phyloP scores from a whole-genome alignment of 352 stramenopile species.

The Peronosclerospora sorghi region DNA sequence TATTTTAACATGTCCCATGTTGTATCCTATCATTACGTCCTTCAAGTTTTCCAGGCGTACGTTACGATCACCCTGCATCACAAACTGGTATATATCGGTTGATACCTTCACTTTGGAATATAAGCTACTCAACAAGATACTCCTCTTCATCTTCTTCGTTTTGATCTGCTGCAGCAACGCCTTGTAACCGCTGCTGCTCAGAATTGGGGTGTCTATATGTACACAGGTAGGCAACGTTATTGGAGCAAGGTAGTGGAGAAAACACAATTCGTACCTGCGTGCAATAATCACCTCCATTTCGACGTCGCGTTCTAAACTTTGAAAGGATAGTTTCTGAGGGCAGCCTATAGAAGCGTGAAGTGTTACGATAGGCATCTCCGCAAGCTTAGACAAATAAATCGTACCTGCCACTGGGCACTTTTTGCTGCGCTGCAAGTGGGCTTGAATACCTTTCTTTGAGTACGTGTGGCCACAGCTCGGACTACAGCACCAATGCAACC shows the following conservation, averaged over 20 bases:
- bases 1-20: too few relatives aligned
- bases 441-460: constrained; percentile 60
- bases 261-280: constrained; percentile 23
- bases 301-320: constrained; percentile 66
- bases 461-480: constrained; percentile 70
- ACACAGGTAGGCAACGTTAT: too few relatives aligned
- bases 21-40: too few relatives aligned
- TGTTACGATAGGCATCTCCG: neutral
- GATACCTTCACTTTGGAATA: too few relatives aligned
- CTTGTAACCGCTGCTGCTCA: constrained; percentile 30
- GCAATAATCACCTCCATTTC: constrained; percentile 80
- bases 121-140: constrained; percentile 71
- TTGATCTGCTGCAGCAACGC: constrained; percentile 13
- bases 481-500: constrained; percentile 21
- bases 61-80: too few relatives aligned
- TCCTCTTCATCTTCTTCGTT: constrained; percentile 57
- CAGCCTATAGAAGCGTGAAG: constrained; percentile 31
- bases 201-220: constrained; percentile 23
- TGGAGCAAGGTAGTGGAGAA: too few relatives aligned
- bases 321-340: constrained; percentile 42
- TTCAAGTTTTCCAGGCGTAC: too few relatives aligned
- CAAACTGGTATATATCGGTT: too few relatives aligned
- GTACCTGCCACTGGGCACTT: constrained; percentile 71
- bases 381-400: neutral
- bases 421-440: constrained; percentile 58